These are phyloP conservation scores for Termitomyces sp. DNA, from an alignment of 768 basidiomycete species.

Conservation along the genomic window DNA sequence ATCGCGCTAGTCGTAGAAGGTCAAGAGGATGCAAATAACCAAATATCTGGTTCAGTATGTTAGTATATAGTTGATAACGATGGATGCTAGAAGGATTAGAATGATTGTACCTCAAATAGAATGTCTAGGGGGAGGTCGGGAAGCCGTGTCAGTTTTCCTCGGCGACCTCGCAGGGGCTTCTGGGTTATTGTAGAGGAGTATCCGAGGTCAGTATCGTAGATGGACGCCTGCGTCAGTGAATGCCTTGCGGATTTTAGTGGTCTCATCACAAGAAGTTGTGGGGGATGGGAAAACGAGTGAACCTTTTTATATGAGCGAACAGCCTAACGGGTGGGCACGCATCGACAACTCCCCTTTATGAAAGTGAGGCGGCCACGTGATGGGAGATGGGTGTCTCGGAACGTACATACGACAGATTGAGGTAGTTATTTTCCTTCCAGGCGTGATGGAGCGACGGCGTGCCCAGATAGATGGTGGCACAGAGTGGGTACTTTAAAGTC, in stretches of 20 bases:
- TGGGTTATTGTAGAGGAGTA: background rate
- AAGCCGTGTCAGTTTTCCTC: conserved; percentile 10
- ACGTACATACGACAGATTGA: conserved; percentile 3
- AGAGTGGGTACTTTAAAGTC: background rate
- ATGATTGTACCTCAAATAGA: conserved; percentile 12
- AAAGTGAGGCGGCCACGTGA: conserved; percentile 17
- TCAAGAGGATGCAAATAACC: conserved; percentile 41
- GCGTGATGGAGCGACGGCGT: conserved; percentile 11
- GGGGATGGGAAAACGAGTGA: background rate
- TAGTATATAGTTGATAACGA: background rate
- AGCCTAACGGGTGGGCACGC: conserved; percentile 3
- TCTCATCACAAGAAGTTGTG: conserved; percentile 2
- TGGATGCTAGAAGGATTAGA: background rate
- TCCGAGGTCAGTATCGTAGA: background rate
- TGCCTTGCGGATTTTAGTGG: background rate
- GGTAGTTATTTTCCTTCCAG: conserved; percentile 8
- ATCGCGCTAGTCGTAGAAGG: conserved; percentile 40
- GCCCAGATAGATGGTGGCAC: conserved; percentile 9
- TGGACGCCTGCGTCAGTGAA: conserved; percentile 1
- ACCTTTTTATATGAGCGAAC: background rate
- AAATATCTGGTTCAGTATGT: conserved; percentile 28
- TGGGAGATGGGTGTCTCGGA: conserved; percentile 3
- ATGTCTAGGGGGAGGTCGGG: conserved; percentile 15
- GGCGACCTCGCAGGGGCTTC: conserved; percentile 7
- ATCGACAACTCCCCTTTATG: conserved; percentile 11